These are phyloP conservation scores for Dendrothele bispora DNA, from an alignment of 768 basidiomycete genomes.

Conservation along the genomic window DNA sequence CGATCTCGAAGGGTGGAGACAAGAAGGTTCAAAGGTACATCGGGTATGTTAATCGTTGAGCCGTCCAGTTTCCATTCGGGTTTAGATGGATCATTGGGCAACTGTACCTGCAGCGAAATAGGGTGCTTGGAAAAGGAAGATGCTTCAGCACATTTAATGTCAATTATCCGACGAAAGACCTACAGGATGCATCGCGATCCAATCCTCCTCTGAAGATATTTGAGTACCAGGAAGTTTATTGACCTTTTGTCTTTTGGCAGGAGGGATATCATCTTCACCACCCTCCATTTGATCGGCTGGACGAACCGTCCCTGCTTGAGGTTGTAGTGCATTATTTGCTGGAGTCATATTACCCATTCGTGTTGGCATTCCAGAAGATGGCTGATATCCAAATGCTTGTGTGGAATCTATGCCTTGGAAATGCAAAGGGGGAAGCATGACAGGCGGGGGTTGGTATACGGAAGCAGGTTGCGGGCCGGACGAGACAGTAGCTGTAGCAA, in stretches of 20 bases:
- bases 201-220: constrained; percentile 84
- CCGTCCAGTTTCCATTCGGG: constrained; percentile 96
- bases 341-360: constrained; percentile 61
- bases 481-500: constrained; percentile 83
- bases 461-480: constrained; percentile 92
- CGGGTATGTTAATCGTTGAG: constrained; percentile 69
- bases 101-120: constrained; percentile 80
- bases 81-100: constrained; percentile 79
- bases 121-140: constrained; percentile 58
- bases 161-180: constrained; percentile 17
- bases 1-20: constrained; percentile 91
- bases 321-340: constrained; percentile 46
- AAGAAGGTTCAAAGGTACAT: constrained; percentile 80
- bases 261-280: constrained; percentile 60
- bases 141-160: constrained; percentile 4
- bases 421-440: constrained; percentile 84
- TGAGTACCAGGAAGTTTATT: constrained; percentile 84
- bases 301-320: constrained; percentile 72
- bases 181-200: constrained; percentile 87
- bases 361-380: constrained; percentile 65
- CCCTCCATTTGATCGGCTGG: constrained; percentile 83
- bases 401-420: constrained; percentile 78
- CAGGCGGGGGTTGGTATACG: constrained; percentile 63
- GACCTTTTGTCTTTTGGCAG: constrained; percentile 85
- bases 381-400: constrained; percentile 80